Percentiles rank a stretch among this genome's conserved stretches.
Conservation (phyloP, 306 rosid genomes). For the Dryas alaskensis region DNA sequence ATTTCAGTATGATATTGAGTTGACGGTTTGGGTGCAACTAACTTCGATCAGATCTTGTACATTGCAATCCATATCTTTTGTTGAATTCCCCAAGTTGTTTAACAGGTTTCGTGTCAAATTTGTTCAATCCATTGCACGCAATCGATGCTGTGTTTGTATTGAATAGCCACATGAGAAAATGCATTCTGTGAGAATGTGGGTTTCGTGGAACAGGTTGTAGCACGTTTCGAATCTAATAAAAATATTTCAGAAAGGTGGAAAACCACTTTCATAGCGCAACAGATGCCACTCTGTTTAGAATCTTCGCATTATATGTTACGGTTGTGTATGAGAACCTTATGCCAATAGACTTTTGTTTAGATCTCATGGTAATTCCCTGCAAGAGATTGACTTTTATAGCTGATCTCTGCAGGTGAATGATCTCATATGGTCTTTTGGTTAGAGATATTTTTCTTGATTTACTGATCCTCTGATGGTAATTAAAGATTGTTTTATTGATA, state of each 20-base stretch:
- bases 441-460: background rate
- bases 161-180: constrained; percentile 18
- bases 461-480: background rate
- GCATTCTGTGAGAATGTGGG: constrained; percentile 4
- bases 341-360: constrained; percentile 3
- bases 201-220: background rate
- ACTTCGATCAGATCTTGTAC: background rate
- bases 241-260: constrained; percentile 8
- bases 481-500: background rate
- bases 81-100: constrained; percentile 9
- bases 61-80: constrained; percentile 1
- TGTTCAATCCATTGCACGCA: background rate
- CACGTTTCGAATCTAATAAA: background rate
- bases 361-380: background rate
- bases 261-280: background rate
- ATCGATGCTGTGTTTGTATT: constrained; percentile 12
- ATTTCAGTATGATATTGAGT: background rate
- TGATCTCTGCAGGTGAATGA: constrained; percentile 5
- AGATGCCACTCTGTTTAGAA: background rate
- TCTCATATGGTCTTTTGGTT: background rate
- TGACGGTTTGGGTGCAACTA: background rate
- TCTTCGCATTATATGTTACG: background rate
- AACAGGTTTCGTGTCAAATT: background rate
- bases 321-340: constrained; percentile 8
- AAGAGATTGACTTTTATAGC: constrained; percentile 10